Evolutionary conservation across 2,329 filamentous ascomycete species (phyloP).

Genomic region (Blastomyces emzantsi): DNA sequence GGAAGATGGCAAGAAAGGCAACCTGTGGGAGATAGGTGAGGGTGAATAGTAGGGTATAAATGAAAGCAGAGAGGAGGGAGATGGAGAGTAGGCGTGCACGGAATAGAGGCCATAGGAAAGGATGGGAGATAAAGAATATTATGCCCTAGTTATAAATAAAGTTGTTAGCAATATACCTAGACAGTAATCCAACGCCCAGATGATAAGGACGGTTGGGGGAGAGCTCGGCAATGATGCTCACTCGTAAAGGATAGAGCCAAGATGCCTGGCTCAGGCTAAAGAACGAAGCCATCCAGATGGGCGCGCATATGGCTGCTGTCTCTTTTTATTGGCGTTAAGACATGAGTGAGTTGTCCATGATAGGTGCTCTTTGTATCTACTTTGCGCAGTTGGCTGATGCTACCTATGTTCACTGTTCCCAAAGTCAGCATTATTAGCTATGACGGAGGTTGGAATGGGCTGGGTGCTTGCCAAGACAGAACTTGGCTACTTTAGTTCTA

Average conservation of each 20-base stretch:
- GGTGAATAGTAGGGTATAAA: constrained; percentile 77
- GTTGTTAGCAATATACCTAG: neutral
- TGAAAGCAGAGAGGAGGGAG: constrained; percentile 68
- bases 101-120: constrained; percentile 75
- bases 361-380: neutral
- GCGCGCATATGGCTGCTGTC: neutral
- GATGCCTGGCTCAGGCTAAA: constrained; percentile 28
- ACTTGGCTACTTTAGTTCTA: neutral
- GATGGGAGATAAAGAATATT: constrained; percentile 68
- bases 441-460: neutral
- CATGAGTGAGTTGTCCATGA: neutral
- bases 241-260: constrained; percentile 43
- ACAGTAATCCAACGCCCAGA: neutral
- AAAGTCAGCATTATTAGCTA: neutral
- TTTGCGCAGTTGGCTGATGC: neutral
- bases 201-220: neutral
- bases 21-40: constrained; percentile 86
- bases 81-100: constrained; percentile 68
- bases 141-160: constrained; percentile 51
- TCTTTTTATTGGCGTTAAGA: neutral
- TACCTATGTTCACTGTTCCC: neutral
- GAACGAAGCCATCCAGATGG: constrained; percentile 15
- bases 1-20: constrained; percentile 80
- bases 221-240: constrained; percentile 20
- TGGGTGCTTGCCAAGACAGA: neutral